These are phyloP conservation scores for Linderniella brevidens DNA, from an alignment of 257 asterid species.

Conservation along the genomic window DNA sequence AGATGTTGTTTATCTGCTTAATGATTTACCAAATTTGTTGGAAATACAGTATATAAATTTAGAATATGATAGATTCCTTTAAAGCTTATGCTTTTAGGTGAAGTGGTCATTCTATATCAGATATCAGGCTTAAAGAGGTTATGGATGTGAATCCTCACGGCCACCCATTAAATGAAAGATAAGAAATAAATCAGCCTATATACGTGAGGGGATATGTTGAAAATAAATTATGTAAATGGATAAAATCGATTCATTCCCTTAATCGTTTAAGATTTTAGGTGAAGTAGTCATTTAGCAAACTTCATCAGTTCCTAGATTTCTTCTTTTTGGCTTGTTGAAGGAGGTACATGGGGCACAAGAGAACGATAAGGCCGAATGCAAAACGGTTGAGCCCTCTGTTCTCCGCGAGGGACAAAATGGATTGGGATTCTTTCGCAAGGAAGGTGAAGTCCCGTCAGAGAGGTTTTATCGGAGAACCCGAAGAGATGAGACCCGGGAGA, in stretches of 20 bases:
- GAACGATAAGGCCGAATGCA: constrained; percentile 91
- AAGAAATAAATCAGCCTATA: no score
- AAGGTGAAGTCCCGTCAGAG: constrained; percentile 84
- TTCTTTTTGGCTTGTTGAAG: constrained; percentile 27
- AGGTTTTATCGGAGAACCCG: constrained; percentile 98
- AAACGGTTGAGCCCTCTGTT: constrained; percentile 79
- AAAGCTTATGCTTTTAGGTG: constrained; percentile 8
- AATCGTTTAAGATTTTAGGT: no score
- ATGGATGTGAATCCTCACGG: no score
- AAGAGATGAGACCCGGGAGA: constrained; percentile 79
- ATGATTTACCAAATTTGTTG: no score
- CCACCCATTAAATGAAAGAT: no score
- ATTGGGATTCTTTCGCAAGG: constrained; percentile 60
- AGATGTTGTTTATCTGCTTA: no score
- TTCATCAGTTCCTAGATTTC: not conserved
- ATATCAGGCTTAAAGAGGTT: no score
- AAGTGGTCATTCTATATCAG: constrained; percentile 10
- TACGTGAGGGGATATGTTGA: no score
- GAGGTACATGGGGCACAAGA: constrained; percentile 95
- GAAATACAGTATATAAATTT: no score
- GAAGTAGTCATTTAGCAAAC: no score
- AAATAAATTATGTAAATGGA: no score
- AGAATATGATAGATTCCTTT: not conserved
- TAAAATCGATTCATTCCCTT: no score
- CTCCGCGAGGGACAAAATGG: constrained; percentile 46